Percentiles rank a stretch among this genome's conserved stretches.
Evolutionary conservation across 176 grass and related monocot species (phyloP).

Genomic region (Oropetium thomaeum): DNA sequence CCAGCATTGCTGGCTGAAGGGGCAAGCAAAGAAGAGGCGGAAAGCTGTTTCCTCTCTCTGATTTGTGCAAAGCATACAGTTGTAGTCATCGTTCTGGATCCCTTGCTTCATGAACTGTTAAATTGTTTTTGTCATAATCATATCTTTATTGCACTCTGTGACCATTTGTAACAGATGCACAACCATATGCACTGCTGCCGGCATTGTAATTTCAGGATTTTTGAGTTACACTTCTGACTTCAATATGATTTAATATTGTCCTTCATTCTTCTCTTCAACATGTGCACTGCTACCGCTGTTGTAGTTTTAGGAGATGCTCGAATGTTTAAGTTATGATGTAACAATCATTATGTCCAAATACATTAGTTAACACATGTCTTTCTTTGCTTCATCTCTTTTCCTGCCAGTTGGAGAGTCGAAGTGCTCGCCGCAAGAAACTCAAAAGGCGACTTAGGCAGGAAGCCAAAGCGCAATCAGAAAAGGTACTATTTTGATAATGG

Average conservation of each 20-base stretch:
- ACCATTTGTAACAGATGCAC: not conserved
- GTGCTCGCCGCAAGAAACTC: constrained; percentile 57
- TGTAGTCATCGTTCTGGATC: no score
- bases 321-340: no score
- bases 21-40: no score
- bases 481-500: constrained; percentile 46
- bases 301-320: no score
- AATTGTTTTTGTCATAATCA: not conserved
- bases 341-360: not conserved
- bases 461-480: constrained; percentile 33
- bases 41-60: no score
- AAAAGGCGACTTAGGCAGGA: constrained; percentile 41
- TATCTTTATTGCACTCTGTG: not conserved
- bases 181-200: not conserved
- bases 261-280: not conserved
- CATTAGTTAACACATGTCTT: constrained; percentile 15
- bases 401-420: constrained; percentile 57
- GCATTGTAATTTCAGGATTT: not conserved
- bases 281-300: no score
- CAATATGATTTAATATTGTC: not conserved
- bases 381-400: constrained; percentile 16
- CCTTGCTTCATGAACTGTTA: no score
- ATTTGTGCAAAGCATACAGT: no score
- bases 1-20: no score
- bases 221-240: not conserved